Evolutionary conservation across 192 early-diverging fungal genomes (phyloP).

Genomic region (Allomyces macrogynus): DNA sequence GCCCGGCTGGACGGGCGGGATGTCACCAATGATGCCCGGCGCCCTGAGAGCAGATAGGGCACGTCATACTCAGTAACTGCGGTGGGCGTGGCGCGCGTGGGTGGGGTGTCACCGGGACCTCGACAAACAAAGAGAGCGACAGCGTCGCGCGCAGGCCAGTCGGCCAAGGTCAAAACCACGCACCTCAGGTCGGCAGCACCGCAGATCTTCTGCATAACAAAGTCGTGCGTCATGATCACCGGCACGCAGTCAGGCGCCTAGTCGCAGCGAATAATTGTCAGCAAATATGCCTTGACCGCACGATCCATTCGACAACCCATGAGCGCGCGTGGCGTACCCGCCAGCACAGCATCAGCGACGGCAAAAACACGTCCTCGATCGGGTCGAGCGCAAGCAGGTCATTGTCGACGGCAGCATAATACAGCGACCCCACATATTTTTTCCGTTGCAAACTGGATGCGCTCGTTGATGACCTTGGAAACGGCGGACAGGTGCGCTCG

Average conservation of each 20-base stretch:
- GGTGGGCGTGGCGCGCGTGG: too few species aligned
- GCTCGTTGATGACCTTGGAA: not conserved
- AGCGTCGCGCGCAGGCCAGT: too few species aligned
- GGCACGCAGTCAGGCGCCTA: not conserved
- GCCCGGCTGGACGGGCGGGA: not conserved
- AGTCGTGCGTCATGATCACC: not conserved
- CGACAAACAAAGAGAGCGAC: too few species aligned
- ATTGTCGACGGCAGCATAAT: not conserved
- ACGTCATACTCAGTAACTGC: too few species aligned
- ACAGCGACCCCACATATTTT: not conserved
- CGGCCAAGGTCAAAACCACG: too few species aligned
- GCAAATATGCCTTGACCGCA: too few species aligned
- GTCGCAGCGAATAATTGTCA: too few species aligned
- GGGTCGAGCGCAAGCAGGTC: not conserved
- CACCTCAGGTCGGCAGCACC: not conserved
- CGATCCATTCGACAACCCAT: too few species aligned
- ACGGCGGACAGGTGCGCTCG: not conserved
- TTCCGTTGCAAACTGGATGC: not conserved
- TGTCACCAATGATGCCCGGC: too few species aligned
- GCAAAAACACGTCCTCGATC: not conserved
- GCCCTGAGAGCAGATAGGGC: too few species aligned
- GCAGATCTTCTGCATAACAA: not conserved
- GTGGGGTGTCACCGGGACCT: too few species aligned
- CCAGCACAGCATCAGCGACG: not conserved
- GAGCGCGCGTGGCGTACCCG: not conserved